Evolutionary conservation across 2,329 filamentous ascomycete species (phyloP), one percentile per base, ranked within the genome.

Genomic region (Cladosporium sp.): DNA sequence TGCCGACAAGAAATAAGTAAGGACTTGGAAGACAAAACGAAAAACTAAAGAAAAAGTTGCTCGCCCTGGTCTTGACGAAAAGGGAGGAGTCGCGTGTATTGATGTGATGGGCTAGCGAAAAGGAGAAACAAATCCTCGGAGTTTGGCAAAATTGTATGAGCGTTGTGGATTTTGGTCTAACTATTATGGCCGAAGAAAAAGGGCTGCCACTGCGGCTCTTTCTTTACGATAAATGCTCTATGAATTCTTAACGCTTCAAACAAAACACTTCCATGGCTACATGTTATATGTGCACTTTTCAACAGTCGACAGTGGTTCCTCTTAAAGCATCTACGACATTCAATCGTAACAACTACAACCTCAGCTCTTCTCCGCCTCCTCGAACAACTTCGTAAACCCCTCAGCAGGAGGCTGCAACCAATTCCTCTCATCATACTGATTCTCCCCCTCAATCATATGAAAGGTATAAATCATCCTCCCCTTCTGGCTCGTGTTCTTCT

Each of bases 401-500:
- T 80, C 79, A 35, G 76, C 73, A 0, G 89, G 85, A 51, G 91
- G 89, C 72, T 96, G 92, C 67, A 98, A 70, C 93, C 93, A 97
- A 70, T 98, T 98, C 69, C 78, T 78, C 70, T 79, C 78, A 69
- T 97, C 93, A 68, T 97, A 98, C 49, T 72, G 74, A 38, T 83
- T 74, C 16, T 85, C 79, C 0, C 86, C 87, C 71, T 97, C 93
- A 62, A 97, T 97, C 51, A 95, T 81, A 73, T 98, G 93, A 67
- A 97, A 98, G 0, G 93, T 97, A 70, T 97, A 98, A 48, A 96
- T 95, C 65, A 93, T 94, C 57, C 92, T 78, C 18, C 91, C 90
- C 75, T 88, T 92, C 56, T 78, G 71, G 66, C 91, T 95, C 50
- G 80, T 78, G 67, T 98, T 98, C 76, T 80, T 88, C 79, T 95